Evolutionary conservation across 106 monocot genomes (phyloP).

Genomic region (Dendrobium chrysotoxum): DNA sequence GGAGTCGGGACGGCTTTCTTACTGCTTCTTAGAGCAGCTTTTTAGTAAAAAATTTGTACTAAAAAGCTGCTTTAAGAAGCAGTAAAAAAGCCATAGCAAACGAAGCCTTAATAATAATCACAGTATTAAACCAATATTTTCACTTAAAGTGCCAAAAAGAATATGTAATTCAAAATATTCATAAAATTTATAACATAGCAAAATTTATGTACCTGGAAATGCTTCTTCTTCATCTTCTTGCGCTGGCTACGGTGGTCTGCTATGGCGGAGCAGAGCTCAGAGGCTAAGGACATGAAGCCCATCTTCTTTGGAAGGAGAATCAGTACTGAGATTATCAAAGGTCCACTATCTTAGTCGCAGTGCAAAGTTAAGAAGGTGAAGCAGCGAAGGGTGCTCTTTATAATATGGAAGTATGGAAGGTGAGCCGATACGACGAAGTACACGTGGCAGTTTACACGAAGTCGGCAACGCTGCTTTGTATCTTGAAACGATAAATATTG

Average conservation of each 20-base stretch:
- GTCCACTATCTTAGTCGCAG: background rate
- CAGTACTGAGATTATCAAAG: too few relatives aligned
- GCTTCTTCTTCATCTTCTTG: background rate
- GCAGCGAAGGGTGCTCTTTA: background rate
- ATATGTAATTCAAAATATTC: too few relatives aligned
- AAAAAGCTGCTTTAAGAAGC: too few relatives aligned
- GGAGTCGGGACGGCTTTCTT: too few relatives aligned
- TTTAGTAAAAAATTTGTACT: too few relatives aligned
- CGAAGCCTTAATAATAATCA: too few relatives aligned
- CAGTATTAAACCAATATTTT: too few relatives aligned
- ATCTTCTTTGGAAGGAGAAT: background rate
- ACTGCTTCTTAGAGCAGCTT: too few relatives aligned
- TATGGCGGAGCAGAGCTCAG: background rate
- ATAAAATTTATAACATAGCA: too few relatives aligned
- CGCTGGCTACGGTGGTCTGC: background rate
- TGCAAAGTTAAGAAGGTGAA: background rate
- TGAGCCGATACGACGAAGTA: background rate
- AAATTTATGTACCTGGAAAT: conserved; percentile 2
- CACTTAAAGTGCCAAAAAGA: too few relatives aligned
- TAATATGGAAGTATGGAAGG: background rate
- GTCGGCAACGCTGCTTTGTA: background rate
- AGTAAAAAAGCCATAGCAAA: too few relatives aligned
- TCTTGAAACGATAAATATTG: background rate
- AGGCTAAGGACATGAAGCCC: background rate
- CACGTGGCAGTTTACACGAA: background rate